phyloP scores from a whole-genome alignment of 495 filamentous ascomycete species.

The Penicillium nucicola region DNA sequence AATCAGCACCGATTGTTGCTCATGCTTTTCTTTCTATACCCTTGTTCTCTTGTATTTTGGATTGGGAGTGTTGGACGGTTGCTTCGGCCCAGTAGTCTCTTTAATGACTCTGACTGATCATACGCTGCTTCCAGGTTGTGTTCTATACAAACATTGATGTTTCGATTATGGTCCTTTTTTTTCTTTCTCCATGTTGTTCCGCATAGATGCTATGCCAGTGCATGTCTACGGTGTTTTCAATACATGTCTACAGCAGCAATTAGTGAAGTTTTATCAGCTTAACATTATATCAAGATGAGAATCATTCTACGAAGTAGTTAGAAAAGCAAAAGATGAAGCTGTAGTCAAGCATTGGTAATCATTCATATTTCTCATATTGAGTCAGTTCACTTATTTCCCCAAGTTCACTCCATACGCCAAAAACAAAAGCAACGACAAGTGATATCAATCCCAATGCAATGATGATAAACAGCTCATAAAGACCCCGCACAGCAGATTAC shows the following conservation, averaged over 20 bases:
- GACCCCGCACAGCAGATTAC: slow-evolving; percentile 20
- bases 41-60: not conserved
- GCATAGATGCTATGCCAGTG: too few relatives aligned
- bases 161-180: too few relatives aligned
- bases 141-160: too few relatives aligned
- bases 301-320: too few relatives aligned
- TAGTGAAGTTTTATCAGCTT: too few relatives aligned
- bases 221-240: not conserved
- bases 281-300: too few relatives aligned
- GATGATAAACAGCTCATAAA: slow-evolving; percentile 20
- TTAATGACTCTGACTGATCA: too few relatives aligned
- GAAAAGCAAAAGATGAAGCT: too few relatives aligned
- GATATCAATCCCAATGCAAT: slow-evolving; percentile 31
- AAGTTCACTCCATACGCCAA: slow-evolving; percentile 24
- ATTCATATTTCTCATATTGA: slow-evolving; percentile 19
- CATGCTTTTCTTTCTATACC: slow-evolving; percentile 7
- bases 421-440: slow-evolving; percentile 20
- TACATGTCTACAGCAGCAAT: not conserved
- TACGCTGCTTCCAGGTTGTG: too few relatives aligned
- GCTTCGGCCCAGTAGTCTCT: too few relatives aligned
- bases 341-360: slow-evolving; percentile 5
- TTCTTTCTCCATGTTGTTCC: too few relatives aligned
- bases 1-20: not conserved
- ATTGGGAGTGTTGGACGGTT: not conserved
- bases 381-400: slow-evolving; percentile 10